Percentiles rank a stretch among this genome's conserved stretches.
Evolutionary conservation across 2,329 filamentous ascomycete species (phyloP).

Genomic region (Neobulgaria alba): DNA sequence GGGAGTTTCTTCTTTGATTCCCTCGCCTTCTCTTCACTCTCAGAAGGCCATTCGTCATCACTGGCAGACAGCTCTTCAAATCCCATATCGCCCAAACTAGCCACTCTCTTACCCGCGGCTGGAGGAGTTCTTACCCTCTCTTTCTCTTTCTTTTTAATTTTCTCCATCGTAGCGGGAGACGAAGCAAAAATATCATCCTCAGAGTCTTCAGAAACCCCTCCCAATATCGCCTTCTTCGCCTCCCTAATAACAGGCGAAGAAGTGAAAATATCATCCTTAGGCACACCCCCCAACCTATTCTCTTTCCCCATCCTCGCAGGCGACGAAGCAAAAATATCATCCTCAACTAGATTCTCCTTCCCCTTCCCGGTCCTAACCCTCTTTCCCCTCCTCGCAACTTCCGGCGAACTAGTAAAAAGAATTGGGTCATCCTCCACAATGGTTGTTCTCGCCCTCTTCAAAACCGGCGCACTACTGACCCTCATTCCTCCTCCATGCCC

Average conservation of each 20-base stretch:
- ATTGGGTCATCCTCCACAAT: slow-evolving; percentile 24
- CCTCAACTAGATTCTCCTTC: background rate
- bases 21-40: no score
- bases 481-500: background rate
- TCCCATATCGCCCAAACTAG: slow-evolving; percentile 12
- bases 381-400: slow-evolving; percentile 12
- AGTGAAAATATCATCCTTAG: background rate
- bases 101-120: no score
- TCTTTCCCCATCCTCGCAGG: background rate
- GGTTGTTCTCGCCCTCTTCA: slow-evolving; percentile 30
- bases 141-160: background rate
- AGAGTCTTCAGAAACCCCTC: background rate
- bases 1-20: background rate
- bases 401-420: slow-evolving; percentile 26
- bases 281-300: background rate
- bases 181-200: background rate
- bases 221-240: background rate
- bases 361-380: slow-evolving; percentile 9
- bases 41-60: no score
- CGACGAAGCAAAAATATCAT: background rate
- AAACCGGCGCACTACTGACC: slow-evolving; percentile 13
- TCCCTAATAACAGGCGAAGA: background rate
- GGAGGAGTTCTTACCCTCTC: no score
- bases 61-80: background rate
- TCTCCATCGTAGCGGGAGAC: background rate